Base-by-base conservation (phyloP, 495 filamentous ascomycete species). In the Articulospora tetracladia region DNA sequence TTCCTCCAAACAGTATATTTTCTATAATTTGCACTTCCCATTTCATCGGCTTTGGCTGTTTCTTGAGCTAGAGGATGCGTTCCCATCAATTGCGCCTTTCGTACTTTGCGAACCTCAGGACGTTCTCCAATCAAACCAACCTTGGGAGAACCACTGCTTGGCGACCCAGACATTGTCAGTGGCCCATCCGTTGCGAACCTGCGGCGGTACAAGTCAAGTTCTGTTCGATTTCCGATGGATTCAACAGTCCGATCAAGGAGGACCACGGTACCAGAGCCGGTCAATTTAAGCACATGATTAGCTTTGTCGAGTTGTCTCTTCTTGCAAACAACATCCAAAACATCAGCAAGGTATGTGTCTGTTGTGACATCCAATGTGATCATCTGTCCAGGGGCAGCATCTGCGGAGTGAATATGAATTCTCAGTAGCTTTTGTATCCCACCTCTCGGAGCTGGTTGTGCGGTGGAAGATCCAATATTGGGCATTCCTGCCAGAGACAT, bases 1-100 rank as follows among this genome's bases (percentile, higher is more conserved):
- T 96, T 97, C 64, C 95, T 86, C 75, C 87, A 90, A 19, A 98
- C 95, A 27, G 86, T 88, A 71, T 93, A 98, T 65, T 92, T 93
- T 66, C 89, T 88, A 67, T 91, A 90, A 20, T 74, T 74, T 19
- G 79, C 82, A 39, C 78, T 80, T 13, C 76, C 76, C 13, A 91
- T 80, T 59, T 91, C 80, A 58, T 92, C 88, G 59, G 87, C 86
- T 68, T 91, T 80, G 44, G 76, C 68, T 0, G 75, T 69, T 66
- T 83, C 87, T 68, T 91, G 88, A 0, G 89, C 84, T 53, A 92
- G 82, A 1, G 92, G 92, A 60, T 94, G 91, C 3, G 90, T 74
- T 12, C 79, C 79, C 73, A 86, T 75, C 47, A 72, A 77, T 70
- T 81, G 82, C 13, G 74, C 70, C 72, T 88, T 91, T 76, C 90